phyloP scores from a whole-genome alignment of 192 early-diverging fungal genomes.

The Spinellus fusiger region DNA sequence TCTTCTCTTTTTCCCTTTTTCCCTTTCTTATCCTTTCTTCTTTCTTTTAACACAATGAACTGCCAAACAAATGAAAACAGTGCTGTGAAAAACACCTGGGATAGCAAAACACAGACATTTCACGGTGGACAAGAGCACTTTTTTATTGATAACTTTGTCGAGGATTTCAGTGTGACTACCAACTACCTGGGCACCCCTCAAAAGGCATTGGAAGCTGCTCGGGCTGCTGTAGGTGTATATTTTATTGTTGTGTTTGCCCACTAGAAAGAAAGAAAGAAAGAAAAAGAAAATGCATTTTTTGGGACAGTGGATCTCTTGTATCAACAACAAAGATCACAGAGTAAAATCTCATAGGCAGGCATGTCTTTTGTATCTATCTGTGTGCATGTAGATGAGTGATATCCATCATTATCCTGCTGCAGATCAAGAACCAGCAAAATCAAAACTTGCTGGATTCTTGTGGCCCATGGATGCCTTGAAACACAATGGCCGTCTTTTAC shows the following conservation, averaged over 20 bases:
- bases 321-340: not conserved
- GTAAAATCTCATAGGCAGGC: not conserved
- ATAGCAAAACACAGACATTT: slow-evolving; percentile 83
- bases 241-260: not conserved
- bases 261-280: not conserved
- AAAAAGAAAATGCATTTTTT: too few relatives aligned
- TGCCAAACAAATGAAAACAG: not conserved
- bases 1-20: not conserved
- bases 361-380: not conserved
- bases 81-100: slow-evolving; percentile 47
- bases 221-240: slow-evolving; percentile 52
- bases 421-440: slow-evolving; percentile 87
- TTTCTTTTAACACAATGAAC: not conserved
- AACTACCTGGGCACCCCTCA: slow-evolving; percentile 81
- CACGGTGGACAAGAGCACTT: slow-evolving; percentile 86
- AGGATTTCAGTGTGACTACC: slow-evolving; percentile 90
- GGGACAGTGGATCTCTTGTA: too few relatives aligned
- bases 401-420: slow-evolving; percentile 88
- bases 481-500: slow-evolving; percentile 61
- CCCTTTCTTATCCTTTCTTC: not conserved
- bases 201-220: slow-evolving; percentile 65
- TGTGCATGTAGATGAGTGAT: slow-evolving; percentile 11
- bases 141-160: slow-evolving; percentile 80
- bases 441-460: slow-evolving; percentile 71
- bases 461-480: slow-evolving; percentile 56